A percentile compares a stretch with the other conserved stretches of the same genome.
Evolutionary conservation across 306 rosid genomes (phyloP).

Genomic region (Urtica urens): DNA sequence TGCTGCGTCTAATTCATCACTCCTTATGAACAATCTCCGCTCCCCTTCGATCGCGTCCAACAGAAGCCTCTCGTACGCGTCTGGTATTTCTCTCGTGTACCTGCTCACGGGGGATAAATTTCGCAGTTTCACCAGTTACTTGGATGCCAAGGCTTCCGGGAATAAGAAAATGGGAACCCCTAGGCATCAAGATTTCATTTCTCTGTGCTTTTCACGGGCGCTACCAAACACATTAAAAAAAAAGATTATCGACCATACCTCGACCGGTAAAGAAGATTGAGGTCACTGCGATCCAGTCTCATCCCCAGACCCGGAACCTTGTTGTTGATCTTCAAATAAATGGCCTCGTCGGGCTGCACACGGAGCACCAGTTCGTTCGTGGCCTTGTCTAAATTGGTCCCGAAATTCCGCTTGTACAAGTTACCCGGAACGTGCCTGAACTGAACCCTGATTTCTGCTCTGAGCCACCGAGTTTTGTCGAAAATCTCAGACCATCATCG

Average conservation of each 20-base stretch:
- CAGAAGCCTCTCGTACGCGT: conserved; percentile 88
- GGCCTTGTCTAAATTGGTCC: conserved; percentile 84
- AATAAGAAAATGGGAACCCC: background rate
- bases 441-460: conserved; percentile 98
- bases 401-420: conserved; percentile 76
- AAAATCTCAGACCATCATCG: conserved; percentile 6
- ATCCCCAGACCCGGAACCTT: conserved; percentile 96
- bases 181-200: background rate
- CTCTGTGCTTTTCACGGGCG: background rate
- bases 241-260: conserved; percentile 34
- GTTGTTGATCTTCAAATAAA: conserved; percentile 92
- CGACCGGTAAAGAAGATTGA: conserved; percentile 72
- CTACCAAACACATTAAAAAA: background rate
- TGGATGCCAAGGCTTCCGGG: background rate
- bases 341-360: conserved; percentile 96
- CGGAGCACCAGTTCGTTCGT: conserved; percentile 94
- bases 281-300: conserved; percentile 88
- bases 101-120: conserved; percentile 19
- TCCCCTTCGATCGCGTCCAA: conserved; percentile 95
- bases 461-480: conserved; percentile 18
- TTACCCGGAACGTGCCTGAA: conserved; percentile 96
- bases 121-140: background rate
- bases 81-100: conserved; percentile 80
- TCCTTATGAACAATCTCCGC: conserved; percentile 80
- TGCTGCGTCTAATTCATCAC: conserved; percentile 94